These are phyloP conservation scores for Leucaena leucocephala DNA, from an alignment of 306 rosid species.

Conservation along the genomic window DNA sequence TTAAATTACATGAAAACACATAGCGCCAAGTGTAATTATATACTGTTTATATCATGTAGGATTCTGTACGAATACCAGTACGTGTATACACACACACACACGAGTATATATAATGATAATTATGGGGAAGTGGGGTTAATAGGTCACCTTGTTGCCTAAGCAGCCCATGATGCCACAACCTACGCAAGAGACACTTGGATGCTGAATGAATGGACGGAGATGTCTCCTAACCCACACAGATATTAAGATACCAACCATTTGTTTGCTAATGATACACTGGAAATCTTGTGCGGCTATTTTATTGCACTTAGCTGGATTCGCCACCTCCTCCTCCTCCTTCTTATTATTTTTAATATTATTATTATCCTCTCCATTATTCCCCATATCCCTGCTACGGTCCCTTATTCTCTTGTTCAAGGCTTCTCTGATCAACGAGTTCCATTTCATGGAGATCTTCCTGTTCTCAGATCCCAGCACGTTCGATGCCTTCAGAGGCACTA, in stretches of 20 bases:
- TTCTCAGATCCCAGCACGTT: conserved; percentile 79
- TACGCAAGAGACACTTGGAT: conserved; percentile 77
- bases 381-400: neutral
- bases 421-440: conserved; percentile 77
- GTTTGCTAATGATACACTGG: conserved; percentile 77
- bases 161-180: conserved; percentile 92
- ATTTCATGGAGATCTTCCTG: conserved; percentile 50
- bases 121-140: conserved; percentile 22
- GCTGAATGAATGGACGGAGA: conserved; percentile 65
- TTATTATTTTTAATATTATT: neutral
- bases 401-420: conserved; percentile 54
- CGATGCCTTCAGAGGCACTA: conserved; percentile 85
- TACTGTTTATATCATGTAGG: neutral
- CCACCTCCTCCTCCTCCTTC: conserved; percentile 1
- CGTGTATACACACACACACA: no score
- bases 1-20: neutral
- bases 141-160: conserved; percentile 85
- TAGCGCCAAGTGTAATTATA: neutral
- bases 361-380: conserved; percentile 6
- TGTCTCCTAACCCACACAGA: conserved; percentile 74
- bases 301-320: neutral
- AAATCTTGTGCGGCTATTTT: conserved; percentile 44
- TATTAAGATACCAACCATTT: conserved; percentile 90
- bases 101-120: neutral
- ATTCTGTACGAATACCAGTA: neutral